phyloP scores from a whole-genome alignment of 306 rosid genomes.

The Elaeagnus macrophylla region DNA sequence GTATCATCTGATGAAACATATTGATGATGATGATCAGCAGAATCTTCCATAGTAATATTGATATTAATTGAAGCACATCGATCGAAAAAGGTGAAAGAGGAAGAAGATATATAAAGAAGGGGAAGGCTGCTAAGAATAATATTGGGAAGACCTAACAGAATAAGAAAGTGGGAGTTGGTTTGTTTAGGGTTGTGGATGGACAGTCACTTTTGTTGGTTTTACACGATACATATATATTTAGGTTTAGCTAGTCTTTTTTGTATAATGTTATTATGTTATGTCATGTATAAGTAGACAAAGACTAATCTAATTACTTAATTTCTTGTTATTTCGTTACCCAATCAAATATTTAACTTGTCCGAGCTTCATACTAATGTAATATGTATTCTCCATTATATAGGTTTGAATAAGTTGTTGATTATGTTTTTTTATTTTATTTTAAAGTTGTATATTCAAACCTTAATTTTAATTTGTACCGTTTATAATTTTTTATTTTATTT shows the following conservation, averaged over 20 bases:
- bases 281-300: conserved; percentile 12
- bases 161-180: conserved; percentile 31
- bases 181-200: conserved; percentile 95
- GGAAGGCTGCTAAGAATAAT: neutral
- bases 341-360: neutral
- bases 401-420: too few relatives aligned
- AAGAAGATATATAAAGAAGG: conserved; percentile 31
- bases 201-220: conserved; percentile 99
- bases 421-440: too few relatives aligned
- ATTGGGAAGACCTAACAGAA: conserved; percentile 27
- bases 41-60: conserved; percentile 55
- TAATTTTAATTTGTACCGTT: too few relatives aligned
- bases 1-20: too few relatives aligned
- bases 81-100: conserved; percentile 4
- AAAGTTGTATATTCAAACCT: too few relatives aligned
- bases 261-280: neutral
- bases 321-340: conserved; percentile 20
- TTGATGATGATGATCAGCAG: conserved; percentile 5
- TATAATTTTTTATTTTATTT: too few relatives aligned
- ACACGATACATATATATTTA: conserved; percentile 61
- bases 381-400: too few relatives aligned
- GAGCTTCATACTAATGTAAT: neutral
- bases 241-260: conserved; percentile 2
- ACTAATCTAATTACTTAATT: too few relatives aligned
- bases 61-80: conserved; percentile 1